Conservation (phyloP, 768 basidiomycete species). For the Podaxis pistillaris region DNA sequence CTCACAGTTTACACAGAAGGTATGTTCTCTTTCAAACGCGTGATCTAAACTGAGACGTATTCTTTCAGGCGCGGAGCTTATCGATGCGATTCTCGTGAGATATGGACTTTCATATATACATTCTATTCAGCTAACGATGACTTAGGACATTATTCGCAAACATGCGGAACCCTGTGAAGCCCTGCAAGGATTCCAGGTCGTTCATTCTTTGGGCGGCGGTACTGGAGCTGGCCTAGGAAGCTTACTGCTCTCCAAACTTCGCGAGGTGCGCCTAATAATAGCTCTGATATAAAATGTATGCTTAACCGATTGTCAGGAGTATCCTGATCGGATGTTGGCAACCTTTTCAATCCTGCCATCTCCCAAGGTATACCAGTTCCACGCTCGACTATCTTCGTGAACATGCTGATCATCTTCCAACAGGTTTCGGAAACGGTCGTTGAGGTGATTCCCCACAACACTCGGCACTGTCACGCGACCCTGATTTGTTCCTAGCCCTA, state of each 20-base stretch:
- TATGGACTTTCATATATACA: neutral
- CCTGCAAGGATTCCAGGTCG: conserved; percentile 87
- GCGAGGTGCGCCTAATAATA: conserved; percentile 52
- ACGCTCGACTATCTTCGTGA: too few species aligned
- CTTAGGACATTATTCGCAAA: conserved; percentile 69
- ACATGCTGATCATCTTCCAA: neutral
- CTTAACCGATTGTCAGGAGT: conserved; percentile 35
- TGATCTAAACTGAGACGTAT: neutral
- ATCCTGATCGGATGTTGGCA: conserved; percentile 54
- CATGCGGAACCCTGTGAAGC: conserved; percentile 83
- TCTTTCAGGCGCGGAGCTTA: conserved; percentile 78
- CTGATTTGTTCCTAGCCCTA: conserved; percentile 66
- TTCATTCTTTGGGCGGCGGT: conserved; percentile 91
- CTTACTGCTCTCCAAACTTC: conserved; percentile 75
- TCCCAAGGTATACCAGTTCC: conserved; percentile 36
- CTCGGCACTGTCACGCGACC: conserved; percentile 35
- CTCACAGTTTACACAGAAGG: conserved; percentile 84
- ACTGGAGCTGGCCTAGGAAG: conserved; percentile 87
- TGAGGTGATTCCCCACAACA: conserved; percentile 44
- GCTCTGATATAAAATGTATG: neutral
- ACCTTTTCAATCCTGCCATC: conserved; percentile 54
- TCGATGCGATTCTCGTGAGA: conserved; percentile 73
- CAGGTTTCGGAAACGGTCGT: conserved; percentile 55
- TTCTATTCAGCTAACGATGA: neutral
- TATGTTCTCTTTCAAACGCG: conserved; percentile 22